phyloP scores from a whole-genome alignment of 805 yeast species.

The Cyberlindnera xylosilytica region DNA sequence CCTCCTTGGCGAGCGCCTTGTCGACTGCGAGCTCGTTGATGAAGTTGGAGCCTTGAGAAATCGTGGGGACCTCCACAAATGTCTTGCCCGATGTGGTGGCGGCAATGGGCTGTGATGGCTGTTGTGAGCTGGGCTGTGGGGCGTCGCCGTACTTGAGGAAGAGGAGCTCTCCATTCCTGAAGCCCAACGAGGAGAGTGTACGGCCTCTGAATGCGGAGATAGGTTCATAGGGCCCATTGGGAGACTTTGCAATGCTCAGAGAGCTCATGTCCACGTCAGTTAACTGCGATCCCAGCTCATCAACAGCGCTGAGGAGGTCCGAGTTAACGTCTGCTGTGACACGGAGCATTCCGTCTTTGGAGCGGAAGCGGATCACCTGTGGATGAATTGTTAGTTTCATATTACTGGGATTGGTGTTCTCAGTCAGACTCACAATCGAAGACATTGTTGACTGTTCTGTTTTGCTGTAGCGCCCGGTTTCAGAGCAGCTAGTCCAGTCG shows the following conservation, averaged over 20 bases:
- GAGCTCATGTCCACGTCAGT: constrained; percentile 26
- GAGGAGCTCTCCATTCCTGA: constrained; percentile 48
- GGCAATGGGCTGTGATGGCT: constrained; percentile 5
- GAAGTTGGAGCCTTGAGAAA: constrained; percentile 17
- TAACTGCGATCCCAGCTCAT: constrained; percentile 31
- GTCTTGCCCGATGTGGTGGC: constrained; percentile 8
- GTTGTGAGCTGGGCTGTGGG: not conserved
- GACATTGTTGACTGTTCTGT: too few relatives aligned
- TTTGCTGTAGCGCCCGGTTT: too few relatives aligned
- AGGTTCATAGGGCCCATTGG: constrained; percentile 26
- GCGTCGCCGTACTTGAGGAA: constrained; percentile 31
- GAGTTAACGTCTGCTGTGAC: constrained; percentile 46
- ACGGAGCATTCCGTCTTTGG: constrained; percentile 81
- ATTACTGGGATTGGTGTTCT: too few relatives aligned
- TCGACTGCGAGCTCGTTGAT: constrained; percentile 67
- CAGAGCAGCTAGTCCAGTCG: too few relatives aligned
- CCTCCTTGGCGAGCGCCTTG: constrained; percentile 54
- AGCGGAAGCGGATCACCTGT: constrained; percentile 73
- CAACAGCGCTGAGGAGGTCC: constrained; percentile 43
- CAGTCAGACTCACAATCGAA: too few relatives aligned
- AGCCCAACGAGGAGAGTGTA: constrained; percentile 34
- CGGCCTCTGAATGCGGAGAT: constrained; percentile 27
- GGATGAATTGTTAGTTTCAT: too few relatives aligned
- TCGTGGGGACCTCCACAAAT: constrained; percentile 14
- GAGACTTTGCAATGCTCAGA: constrained; percentile 25